Evolutionary conservation across 2,329 filamentous ascomycete genomes (phyloP), one percentile per base, ranked within the genome.

Genomic region (Fusarium robinianum): DNA sequence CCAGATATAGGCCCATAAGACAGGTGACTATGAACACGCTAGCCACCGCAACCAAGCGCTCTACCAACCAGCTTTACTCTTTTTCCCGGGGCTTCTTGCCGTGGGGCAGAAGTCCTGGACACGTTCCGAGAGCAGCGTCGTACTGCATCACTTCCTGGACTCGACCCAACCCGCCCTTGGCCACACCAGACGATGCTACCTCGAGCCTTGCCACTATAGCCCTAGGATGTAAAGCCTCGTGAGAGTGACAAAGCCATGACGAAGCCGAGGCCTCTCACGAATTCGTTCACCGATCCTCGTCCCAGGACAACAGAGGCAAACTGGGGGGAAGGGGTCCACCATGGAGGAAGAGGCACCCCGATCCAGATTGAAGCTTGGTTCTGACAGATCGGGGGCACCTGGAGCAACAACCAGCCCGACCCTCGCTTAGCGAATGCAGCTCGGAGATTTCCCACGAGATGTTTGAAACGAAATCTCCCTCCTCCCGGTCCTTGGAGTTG

Each of bases 1-100:
- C 30, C 41, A 48, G 41, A 60, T 61, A 61, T 61, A 61, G 58
- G 51, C 41, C 47, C 51, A 56, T 61, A 61, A 60, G 41, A 61
- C 53, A 55, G 53, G 51, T 46, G 51, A 51, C 30, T 61, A 61
- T 57, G 49, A 42, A 39, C 30, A 37, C 53, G 53, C 57, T 61
- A 61, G 26, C 40, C 43, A 49, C 44, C 31, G 19, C 31, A 35
- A 36, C 44, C 30, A 19, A 21, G 33, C 25, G 16, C 37, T 58
- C 47, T 54, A 43, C 58, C 58, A 61, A 60, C 55, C 58, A 58
- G 48, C 49, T 51, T 56, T 54, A 33, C 33, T 45, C 42, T 44
- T 48, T 55, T 55, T 51, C 23, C 38, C 42, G 43, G 36, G 35
- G 51, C 40, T 48, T 51, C 39, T 36, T 49, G 30, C 49, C 50